Conservation (phyloP, 1,139 yeast species). For the Debaryomyces psychrophilus region DNA sequence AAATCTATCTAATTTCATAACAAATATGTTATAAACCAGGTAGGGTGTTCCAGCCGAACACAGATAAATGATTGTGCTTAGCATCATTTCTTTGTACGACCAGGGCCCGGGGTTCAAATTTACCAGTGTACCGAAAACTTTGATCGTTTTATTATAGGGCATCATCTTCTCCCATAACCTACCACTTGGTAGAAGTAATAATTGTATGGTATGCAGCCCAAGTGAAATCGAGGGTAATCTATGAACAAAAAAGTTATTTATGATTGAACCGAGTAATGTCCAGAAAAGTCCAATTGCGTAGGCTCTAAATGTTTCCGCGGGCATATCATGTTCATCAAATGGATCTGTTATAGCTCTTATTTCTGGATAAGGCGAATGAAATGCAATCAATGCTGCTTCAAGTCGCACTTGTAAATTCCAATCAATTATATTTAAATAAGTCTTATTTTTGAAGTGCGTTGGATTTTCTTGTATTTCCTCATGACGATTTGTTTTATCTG, state of each 20-base stretch:
- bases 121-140: slow-evolving; percentile 24
- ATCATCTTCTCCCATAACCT: slow-evolving; percentile 42
- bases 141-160: slow-evolving; percentile 29
- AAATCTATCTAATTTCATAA: slow-evolving; percentile 47
- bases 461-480: slow-evolving; percentile 12
- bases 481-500: slow-evolving; percentile 12
- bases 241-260: slow-evolving; percentile 49
- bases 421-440: slow-evolving; percentile 34
- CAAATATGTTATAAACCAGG: slow-evolving; percentile 47
- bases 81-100: slow-evolving; percentile 70
- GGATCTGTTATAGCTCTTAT: slow-evolving; percentile 51
- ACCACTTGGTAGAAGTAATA: slow-evolving; percentile 46
- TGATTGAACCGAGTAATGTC: slow-evolving; percentile 47
- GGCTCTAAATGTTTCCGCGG: slow-evolving; percentile 46
- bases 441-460: slow-evolving; percentile 26
- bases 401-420: slow-evolving; percentile 41
- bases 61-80: slow-evolving; percentile 48
- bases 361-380: slow-evolving; percentile 52
- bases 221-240: slow-evolving; percentile 45
- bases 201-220: slow-evolving; percentile 46
- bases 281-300: slow-evolving; percentile 45
- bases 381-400: slow-evolving; percentile 47
- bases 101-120: slow-evolving; percentile 54
- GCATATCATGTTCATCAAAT: slow-evolving; percentile 40
- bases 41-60: slow-evolving; percentile 51